Evolutionary conservation across 2,329 filamentous ascomycete species (phyloP), one percentile per base, ranked within the genome.

Genomic region (Beauveria scarabaeidicola): DNA sequence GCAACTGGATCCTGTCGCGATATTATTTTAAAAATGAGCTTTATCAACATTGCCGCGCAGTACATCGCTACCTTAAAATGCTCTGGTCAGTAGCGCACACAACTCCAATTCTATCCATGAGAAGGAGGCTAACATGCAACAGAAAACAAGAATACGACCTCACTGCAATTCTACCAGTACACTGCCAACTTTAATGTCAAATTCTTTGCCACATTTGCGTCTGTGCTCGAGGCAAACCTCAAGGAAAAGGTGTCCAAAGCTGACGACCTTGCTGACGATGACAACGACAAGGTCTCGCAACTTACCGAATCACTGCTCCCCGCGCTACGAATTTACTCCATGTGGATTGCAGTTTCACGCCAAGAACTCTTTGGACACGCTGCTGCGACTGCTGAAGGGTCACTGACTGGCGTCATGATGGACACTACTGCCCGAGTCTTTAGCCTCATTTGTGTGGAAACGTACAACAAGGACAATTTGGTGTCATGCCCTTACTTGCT

Each of bases 21-120:
- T 13, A 81, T 84, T 13, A 72, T 97, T 29, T 81, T 89, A 63
- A 94, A 91, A 69, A 88, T 97, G 72, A 83, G 90, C 6, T 77
- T 97, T 48, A 85, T 93, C 65, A 97, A 95, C 67, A 88, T 97
- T 63, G 86, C 90, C 6, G 90, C 92, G 7, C 90, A 94, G 70
- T 83, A 87, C 64, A 81, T 90, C 68, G 87, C 90, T 8, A 67
- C 68, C 13, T 58, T 64, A 29, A 68, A 69, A 40, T 71, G 68
- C 54, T 65, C 66, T 21, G 69, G 74, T 75, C 62, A 62, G 76
- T 72, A 53, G 11, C 13, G 5, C 15, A 15, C 4, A 25, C 23
- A 10, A 3, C 19, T n/a, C 23, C 8, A 9, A 17, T 55, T n/a
- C 40, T 52, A 5, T 15, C 23, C 13, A 29, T 27, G 23, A 38